A percentile compares a stretch with the other conserved stretches of the same genome.
These are phyloP conservation scores for Stachybotrys chartarum DNA, from an alignment of 2,329 filamentous ascomycete species.

Conservation along the genomic window DNA sequence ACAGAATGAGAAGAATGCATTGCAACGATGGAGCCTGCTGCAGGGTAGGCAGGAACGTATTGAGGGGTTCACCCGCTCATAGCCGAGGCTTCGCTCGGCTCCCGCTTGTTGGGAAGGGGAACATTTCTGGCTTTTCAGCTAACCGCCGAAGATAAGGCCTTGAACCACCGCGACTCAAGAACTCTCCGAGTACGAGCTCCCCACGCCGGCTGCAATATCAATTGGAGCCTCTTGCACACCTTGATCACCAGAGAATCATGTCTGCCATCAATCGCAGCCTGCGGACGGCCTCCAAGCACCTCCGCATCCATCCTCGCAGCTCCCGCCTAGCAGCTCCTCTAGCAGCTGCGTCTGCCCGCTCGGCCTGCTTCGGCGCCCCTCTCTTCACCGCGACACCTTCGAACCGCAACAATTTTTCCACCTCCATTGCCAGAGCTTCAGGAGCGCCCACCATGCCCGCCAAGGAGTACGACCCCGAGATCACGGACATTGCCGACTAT, in stretches of 20 bases:
- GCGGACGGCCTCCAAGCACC: slow-evolving; percentile 46
- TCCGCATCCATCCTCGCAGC: slow-evolving; percentile 36
- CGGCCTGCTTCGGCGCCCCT: slow-evolving; percentile 21
- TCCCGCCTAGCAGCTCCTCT: slow-evolving; percentile 26
- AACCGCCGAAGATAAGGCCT: background rate
- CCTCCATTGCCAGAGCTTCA: slow-evolving; percentile 38
- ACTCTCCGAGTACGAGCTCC: background rate
- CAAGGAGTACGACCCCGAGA: slow-evolving; percentile 77
- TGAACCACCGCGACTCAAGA: background rate
- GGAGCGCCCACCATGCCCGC: slow-evolving; percentile 44
- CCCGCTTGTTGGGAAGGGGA: background rate
- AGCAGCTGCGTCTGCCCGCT: slow-evolving; percentile 24
- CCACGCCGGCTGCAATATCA: background rate
- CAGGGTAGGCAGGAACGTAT: background rate
- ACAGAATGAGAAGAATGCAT: no score
- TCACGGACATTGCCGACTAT: slow-evolving; percentile 91
- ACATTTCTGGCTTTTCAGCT: background rate
- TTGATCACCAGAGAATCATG: slow-evolving; percentile 27
- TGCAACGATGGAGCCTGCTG: background rate
- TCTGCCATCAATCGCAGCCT: slow-evolving; percentile 48
- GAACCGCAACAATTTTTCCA: slow-evolving; percentile 38
- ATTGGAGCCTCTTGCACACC: slow-evolving; percentile 7
- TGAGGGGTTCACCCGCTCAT: background rate
- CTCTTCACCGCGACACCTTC: slow-evolving; percentile 25
- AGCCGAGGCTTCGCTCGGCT: background rate